phyloP scores from a whole-genome alignment of 495 filamentous ascomycete species.

The Penicillium diatomitis region DNA sequence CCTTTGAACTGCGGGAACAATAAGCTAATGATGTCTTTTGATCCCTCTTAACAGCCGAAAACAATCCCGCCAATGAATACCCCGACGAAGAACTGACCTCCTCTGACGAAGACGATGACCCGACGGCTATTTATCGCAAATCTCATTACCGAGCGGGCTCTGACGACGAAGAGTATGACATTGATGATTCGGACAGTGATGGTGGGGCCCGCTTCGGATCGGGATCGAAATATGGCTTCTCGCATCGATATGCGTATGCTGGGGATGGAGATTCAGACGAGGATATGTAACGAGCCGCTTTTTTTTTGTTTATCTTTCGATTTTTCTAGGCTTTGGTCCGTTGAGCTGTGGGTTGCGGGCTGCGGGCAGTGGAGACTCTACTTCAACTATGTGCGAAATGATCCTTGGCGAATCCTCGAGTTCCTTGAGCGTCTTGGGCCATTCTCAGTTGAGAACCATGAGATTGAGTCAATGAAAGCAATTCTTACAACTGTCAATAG shows the following conservation, averaged over 20 bases:
- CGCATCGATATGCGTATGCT: conserved; percentile 12
- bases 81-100: conserved; percentile 55
- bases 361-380: no score
- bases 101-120: conserved; percentile 46
- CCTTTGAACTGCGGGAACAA: no score
- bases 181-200: conserved; percentile 42
- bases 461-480: no score
- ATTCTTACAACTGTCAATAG: no score
- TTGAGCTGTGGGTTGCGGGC: no score
- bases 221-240: conserved; percentile 17
- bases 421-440: no score
- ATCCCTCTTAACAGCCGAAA: conserved; percentile 40
- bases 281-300: conserved; percentile 14
- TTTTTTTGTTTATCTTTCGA: background rate
- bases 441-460: no score
- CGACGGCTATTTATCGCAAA: conserved; percentile 39
- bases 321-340: no score
- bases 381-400: no score
- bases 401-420: no score
- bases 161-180: conserved; percentile 50
- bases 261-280: conserved; percentile 27
- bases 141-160: conserved; percentile 30
- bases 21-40: no score
- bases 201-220: conserved; percentile 10
- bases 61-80: conserved; percentile 58